Conservation (phyloP, 164 flowering plant species). For the Santalum album region DNA sequence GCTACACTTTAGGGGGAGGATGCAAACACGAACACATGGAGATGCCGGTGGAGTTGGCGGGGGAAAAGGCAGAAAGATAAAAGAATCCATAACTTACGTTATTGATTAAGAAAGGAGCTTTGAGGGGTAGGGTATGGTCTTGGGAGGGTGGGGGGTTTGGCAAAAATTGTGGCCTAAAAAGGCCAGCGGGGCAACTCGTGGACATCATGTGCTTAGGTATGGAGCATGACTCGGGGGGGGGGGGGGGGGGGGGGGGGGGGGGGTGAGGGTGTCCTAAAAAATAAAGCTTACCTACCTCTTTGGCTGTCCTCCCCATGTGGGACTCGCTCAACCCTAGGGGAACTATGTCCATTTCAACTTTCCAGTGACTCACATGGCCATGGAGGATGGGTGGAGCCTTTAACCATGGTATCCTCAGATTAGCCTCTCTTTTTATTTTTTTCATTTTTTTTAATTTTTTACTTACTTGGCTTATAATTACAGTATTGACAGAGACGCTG, state of each 20-base stretch:
- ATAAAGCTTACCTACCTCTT: slow-evolving; percentile 18
- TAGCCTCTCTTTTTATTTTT: too few relatives aligned
- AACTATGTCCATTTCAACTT: background rate
- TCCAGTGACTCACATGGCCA: background rate
- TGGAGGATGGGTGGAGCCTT: too few relatives aligned
- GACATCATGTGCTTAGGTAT: slow-evolving; percentile 30
- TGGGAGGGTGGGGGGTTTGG: too few relatives aligned
- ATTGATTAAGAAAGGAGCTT: slow-evolving; percentile 1
- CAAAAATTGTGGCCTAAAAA: slow-evolving; percentile 1
- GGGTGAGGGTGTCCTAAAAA: slow-evolving; percentile 6
- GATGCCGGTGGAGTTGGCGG: background rate
- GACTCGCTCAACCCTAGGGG: slow-evolving; percentile 2
- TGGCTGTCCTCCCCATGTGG: slow-evolving; percentile 23
- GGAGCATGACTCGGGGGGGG: slow-evolving; percentile 13
- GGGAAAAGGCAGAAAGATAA: background rate
- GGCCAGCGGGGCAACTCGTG: slow-evolving; percentile 25
- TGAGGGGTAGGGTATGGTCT: background rate
- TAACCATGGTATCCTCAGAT: too few relatives aligned
- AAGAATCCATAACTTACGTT: slow-evolving; percentile 1
- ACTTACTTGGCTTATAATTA: too few relatives aligned
- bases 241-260: background rate
- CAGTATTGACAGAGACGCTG: too few relatives aligned
- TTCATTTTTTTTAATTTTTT: too few relatives aligned
- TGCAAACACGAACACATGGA: background rate
- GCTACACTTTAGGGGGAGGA: too few relatives aligned